Percentiles rank a stretch among this genome's conserved stretches.
Conservation (phyloP, 495 filamentous ascomycete species). For the Hamigera avellanea region DNA sequence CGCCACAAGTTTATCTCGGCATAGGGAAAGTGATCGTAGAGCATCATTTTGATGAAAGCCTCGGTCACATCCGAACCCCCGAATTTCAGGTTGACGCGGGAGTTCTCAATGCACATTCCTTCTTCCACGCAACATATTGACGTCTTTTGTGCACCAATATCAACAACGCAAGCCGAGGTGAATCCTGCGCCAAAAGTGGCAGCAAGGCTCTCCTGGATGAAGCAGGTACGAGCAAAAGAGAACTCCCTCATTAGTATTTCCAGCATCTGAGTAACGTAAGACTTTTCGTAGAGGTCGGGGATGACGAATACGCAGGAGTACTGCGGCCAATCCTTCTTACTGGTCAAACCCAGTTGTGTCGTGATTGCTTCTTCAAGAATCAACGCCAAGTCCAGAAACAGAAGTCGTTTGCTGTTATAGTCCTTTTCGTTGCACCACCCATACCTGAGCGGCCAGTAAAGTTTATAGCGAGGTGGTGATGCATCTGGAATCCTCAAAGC, state of each 20-base stretch:
- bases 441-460: conserved; percentile 82
- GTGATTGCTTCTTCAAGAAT: conserved; percentile 81
- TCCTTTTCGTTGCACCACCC: conserved; percentile 87
- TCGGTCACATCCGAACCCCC: conserved; percentile 90
- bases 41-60: conserved; percentile 92
- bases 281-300: conserved; percentile 90
- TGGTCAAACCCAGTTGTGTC: conserved; percentile 64
- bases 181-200: conserved; percentile 95
- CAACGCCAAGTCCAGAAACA: conserved; percentile 75
- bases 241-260: conserved; percentile 81
- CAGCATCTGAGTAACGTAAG: conserved; percentile 71
- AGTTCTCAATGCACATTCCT: conserved; percentile 88
- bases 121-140: conserved; percentile 97
- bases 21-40: conserved; percentile 89
- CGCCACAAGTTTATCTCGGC: conserved; percentile 82
- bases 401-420: conserved; percentile 60
- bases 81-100: conserved; percentile 84
- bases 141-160: conserved; percentile 95
- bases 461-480: conserved; percentile 79
- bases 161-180: conserved; percentile 84
- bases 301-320: conserved; percentile 94
- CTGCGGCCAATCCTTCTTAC: conserved; percentile 69
- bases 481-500: conserved; percentile 79
- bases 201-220: conserved; percentile 90
- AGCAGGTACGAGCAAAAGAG: conserved; percentile 74